Base-by-base conservation (phyloP, 495 filamentous ascomycete genomes). In the Podospora bellae-mahoneyi region DNA sequence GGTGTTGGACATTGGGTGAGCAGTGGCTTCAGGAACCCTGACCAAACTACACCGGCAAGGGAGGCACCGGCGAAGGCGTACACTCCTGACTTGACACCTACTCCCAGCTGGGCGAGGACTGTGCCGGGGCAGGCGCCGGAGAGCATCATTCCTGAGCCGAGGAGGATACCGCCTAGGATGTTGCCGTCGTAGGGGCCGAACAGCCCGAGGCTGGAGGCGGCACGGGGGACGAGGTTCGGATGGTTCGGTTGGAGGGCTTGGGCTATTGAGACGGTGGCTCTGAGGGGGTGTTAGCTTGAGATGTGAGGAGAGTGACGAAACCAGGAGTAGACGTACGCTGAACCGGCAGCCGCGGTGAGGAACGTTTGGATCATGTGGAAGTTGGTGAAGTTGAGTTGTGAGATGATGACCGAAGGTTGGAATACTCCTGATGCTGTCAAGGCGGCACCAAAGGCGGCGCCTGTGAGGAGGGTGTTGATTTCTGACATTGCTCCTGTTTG, bases 291-390 rank as follows among this genome's bases (percentile, higher is more conserved):
- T 58, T n/a, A 39, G 44, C 9, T 27, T 13, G n/a, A 20, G 30
- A 53, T 10, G 15, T 48, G 4, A 48, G 39, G 39, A 10, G 3
- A 26, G 56, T 64, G 20, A 16, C 48, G 16, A n/a, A n/a, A 27
- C 16, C 5, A 19, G 60, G 5, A 15, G 16, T 20, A 16, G 44
- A 78, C 85, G 66, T 83, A 87, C 86, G 84, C 82, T 77, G 81
- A 84, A 62, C 75, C 79, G 16, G 81, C 84, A 5, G 84, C 80
- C 5, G 85, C 86, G 34, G 82, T 77, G 3, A 87, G 74, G 67
- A 89, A 89, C 1, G 82, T 80, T 69, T 86, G 80, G 32, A 87
- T 72, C 86, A 89, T 88, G 65, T 84, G 83, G 73, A 83, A 87
- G 76, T 85, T 81, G 48, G 77, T 69, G 7, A 88, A 78, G 27